Conservation (phyloP, 441 rosid genomes). For the Omphalea diandra region DNA sequence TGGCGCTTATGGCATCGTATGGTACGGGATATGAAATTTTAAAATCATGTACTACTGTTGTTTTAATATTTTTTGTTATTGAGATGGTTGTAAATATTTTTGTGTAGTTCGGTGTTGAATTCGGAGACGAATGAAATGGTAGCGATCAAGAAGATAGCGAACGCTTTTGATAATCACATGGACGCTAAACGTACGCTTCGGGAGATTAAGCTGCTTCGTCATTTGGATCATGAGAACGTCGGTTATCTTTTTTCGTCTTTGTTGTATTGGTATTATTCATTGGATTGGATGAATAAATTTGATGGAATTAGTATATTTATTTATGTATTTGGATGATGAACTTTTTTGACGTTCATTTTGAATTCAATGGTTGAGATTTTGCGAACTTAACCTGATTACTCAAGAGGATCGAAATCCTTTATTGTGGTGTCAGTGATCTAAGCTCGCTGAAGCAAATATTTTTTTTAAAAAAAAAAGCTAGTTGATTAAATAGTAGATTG, state of each 20-base stretch:
- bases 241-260: slow-evolving; percentile 14
- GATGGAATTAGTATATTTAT: too few species aligned
- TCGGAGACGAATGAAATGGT: slow-evolving; percentile 87
- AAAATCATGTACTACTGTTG: neutral
- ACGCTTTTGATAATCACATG: slow-evolving; percentile 92
- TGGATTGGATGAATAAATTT: too few species aligned
- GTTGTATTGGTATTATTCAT: too few species aligned
- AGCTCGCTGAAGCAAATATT: neutral
- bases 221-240: slow-evolving; percentile 94
- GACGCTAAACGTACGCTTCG: slow-evolving; percentile 99
- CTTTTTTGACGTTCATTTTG: too few species aligned
- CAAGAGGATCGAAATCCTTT: neutral
- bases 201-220: slow-evolving; percentile 93
- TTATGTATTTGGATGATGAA: too few species aligned
- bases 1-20: slow-evolving; percentile 95
- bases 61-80: neutral
- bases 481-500: too few species aligned
- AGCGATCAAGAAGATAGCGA: slow-evolving; percentile 94
- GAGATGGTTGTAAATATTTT: neutral
- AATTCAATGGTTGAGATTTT: too few species aligned
- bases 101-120: slow-evolving; percentile 74
- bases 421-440: neutral
- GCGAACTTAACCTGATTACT: too few species aligned
- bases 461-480: too few species aligned
- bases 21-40: slow-evolving; percentile 41